Evolutionary conservation across 192 early-diverging fungal species (phyloP).

Genomic region (Spizellomyces sp.): DNA sequence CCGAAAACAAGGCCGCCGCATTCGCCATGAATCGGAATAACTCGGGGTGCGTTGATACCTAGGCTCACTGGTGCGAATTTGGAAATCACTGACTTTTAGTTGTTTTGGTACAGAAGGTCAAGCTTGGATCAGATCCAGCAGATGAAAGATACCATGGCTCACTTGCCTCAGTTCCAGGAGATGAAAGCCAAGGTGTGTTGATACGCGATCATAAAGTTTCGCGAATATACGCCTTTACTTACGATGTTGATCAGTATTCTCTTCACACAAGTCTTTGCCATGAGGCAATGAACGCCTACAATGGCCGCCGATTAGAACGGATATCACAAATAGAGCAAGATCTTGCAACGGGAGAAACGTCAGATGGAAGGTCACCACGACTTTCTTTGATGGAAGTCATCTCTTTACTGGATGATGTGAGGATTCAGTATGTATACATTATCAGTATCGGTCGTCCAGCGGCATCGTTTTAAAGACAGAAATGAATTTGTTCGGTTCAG

Average conservation of each 20-base stretch:
- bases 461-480: too few species aligned
- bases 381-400: constrained; percentile 62
- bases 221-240: background rate
- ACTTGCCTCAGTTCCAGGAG: constrained; percentile 81
- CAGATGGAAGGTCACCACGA: constrained; percentile 62
- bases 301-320: constrained; percentile 58
- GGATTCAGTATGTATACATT: constrained; percentile 45
- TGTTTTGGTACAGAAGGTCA: background rate
- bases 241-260: constrained; percentile 50
- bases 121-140: constrained; percentile 44
- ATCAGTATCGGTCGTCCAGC: too few species aligned
- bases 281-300: constrained; percentile 69
- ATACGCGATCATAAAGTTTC: background rate
- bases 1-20: constrained; percentile 72
- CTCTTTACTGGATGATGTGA: constrained; percentile 66
- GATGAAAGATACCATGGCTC: constrained; percentile 78
- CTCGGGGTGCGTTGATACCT: background rate
- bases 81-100: background rate
- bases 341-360: constrained; percentile 70
- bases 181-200: constrained; percentile 56
- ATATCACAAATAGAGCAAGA: constrained; percentile 72
- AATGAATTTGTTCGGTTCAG: constrained; percentile 32
- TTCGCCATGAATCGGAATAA: constrained; percentile 32
- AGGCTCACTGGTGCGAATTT: background rate
- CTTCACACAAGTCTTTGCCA: constrained; percentile 75